phyloP scores from a whole-genome alignment of 208 protist species.

The Acanthamoeba royreba region DNA sequence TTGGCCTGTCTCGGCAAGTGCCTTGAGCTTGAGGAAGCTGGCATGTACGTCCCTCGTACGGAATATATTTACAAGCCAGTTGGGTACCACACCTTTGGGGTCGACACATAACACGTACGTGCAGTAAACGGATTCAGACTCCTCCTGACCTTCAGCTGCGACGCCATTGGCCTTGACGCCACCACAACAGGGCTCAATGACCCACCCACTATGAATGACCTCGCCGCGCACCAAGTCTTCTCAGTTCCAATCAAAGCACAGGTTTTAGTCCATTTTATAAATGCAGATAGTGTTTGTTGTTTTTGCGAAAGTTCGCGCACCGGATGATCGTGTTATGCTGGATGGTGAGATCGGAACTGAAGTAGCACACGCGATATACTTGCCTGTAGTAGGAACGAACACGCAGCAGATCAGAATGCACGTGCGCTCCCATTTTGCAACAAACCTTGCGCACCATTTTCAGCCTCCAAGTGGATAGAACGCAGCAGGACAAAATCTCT shows the following conservation, averaged over 20 bases:
- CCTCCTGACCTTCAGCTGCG: neutral
- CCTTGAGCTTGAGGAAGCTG: no score
- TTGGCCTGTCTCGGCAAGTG: no score
- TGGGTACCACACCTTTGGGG: neutral
- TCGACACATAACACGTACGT: constrained; percentile 10
- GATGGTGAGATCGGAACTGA: neutral
- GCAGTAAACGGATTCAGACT: neutral
- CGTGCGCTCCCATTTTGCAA: neutral
- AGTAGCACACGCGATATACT: neutral
- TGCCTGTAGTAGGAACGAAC: neutral
- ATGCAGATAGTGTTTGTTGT: no score
- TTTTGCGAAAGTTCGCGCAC: neutral
- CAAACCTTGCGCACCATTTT: neutral
- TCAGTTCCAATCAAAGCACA: neutral
- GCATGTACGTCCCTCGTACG: neutral
- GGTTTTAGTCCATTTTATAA: neutral
- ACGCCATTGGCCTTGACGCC: neutral
- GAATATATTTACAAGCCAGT: constrained; percentile 35
- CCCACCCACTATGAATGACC: constrained; percentile 5
- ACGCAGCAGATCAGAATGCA: neutral
- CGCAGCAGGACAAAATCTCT: neutral
- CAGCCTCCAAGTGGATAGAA: neutral
- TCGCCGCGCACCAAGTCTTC: neutral
- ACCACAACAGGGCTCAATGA: neutral
- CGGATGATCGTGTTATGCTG: neutral